Percentiles rank a stretch among this genome's conserved stretches.
phyloP scores from a whole-genome alignment of 2,329 filamentous ascomycete genomes.

The Aureobasidium sp. region DNA sequence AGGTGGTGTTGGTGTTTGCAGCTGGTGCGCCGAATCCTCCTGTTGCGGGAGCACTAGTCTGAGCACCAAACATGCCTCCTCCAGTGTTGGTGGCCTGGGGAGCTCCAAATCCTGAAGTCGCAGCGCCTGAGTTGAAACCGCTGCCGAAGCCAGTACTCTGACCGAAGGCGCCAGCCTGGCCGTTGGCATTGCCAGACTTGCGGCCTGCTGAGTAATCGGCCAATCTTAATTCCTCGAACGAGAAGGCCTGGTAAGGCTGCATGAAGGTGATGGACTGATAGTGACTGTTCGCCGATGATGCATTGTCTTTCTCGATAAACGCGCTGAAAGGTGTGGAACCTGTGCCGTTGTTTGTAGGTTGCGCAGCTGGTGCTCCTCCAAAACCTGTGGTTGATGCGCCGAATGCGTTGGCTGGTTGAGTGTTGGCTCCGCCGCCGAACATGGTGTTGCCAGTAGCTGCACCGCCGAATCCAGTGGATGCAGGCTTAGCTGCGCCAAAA shows the following conservation, averaged over 20 bases:
- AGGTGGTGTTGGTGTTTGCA: not conserved
- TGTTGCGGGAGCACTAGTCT: conserved; percentile 27
- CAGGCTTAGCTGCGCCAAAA: conserved; percentile 35
- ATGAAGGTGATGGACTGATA: conserved; percentile 77
- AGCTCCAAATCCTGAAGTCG: conserved; percentile 34
- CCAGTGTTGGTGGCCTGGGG: conserved; percentile 24
- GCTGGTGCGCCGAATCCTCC: too few relatives aligned
- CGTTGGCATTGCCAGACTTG: conserved; percentile 71
- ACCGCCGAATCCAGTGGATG: conserved; percentile 29
- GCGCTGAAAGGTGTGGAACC: conserved; percentile 57
- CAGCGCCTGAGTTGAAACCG: conserved; percentile 21
- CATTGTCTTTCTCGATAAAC: conserved; percentile 63
- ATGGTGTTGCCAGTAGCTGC: conserved; percentile 24
- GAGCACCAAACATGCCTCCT: conserved; percentile 25
- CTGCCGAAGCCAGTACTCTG: conserved; percentile 49
- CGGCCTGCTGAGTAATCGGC: conserved; percentile 85
- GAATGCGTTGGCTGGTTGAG: not conserved
- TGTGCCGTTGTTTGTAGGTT: conserved; percentile 54
- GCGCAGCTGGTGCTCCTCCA: conserved; percentile 33
- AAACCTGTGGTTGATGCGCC: not conserved
- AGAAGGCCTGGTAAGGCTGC: conserved; percentile 79
- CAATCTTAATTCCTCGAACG: conserved; percentile 58
- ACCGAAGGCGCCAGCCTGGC: conserved; percentile 75
- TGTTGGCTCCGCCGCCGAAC: too few relatives aligned
- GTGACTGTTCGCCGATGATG: conserved; percentile 49